A percentile compares a stretch with the other conserved stretches of the same genome.
Evolutionary conservation across 176 grass and related monocot genomes (phyloP).

Genomic region (Canna indica): DNA sequence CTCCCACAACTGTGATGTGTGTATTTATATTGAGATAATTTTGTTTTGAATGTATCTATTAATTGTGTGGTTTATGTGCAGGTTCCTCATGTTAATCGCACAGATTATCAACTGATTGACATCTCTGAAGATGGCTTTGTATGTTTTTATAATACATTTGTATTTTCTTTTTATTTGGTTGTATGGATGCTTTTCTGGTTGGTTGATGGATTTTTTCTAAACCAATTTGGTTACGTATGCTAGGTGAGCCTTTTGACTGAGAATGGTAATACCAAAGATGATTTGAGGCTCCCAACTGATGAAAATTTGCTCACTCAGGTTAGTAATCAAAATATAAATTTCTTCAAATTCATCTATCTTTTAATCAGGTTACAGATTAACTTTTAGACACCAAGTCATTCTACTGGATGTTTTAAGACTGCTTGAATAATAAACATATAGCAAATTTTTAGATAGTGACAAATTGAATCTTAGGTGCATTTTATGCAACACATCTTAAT

Average conservation of each 20-base stretch:
- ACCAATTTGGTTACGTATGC: neutral
- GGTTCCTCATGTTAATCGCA: conserved; percentile 10
- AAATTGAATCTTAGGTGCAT: too few relatives aligned
- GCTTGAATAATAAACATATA: neutral
- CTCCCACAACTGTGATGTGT: conserved; percentile 8
- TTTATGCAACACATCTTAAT: too few relatives aligned
- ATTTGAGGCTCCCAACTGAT: conserved; percentile 8
- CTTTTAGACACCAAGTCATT: neutral
- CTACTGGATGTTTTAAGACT: neutral
- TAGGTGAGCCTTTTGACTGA: conserved; percentile 5
- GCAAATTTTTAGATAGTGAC: neutral
- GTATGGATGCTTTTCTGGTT: neutral
- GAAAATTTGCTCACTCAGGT: conserved; percentile 6
- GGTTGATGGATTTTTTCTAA: neutral
- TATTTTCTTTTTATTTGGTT: too few relatives aligned
- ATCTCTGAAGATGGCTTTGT: conserved; percentile 12
- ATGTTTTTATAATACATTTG: too few relatives aligned
- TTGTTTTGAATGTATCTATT: neutral
- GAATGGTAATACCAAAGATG: conserved; percentile 9
- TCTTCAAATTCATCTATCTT: neutral
- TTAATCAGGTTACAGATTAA: neutral
- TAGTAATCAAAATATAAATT: neutral
- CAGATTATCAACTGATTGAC: conserved; percentile 11
- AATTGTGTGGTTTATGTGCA: neutral
- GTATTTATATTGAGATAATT: neutral